Evolutionary conservation across 306 rosid genomes (phyloP), one percentile per base, ranked within the genome.

Genomic region (Abrus precatorius): DNA sequence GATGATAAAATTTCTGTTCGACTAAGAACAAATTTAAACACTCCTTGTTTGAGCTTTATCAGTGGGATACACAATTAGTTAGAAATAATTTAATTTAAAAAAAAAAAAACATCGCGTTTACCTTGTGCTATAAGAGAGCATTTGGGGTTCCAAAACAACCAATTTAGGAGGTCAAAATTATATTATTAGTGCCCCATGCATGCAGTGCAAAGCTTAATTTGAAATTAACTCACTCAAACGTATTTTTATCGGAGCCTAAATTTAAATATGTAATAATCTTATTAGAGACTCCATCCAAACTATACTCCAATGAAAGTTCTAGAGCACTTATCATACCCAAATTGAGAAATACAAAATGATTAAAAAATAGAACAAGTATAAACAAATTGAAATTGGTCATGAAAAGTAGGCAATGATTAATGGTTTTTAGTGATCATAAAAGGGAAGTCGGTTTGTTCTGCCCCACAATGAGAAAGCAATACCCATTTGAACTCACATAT

Each of bases 401-500:
- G 47, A 34, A 70, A 49, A 70, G 27, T 71, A 20, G 47, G 48
- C 47, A 71, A 71, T 71, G 33, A 71, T n/a, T 13, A 72, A 4
- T 53, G 11, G 38, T 14, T 53, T 53, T 10, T 69, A 27, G 28
- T 38, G 77, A 52, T 40, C 48, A 52, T 10, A 34, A 38, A 36
- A 72, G 52, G 10, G 33, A 10, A 30, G 43, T 29, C 32, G 78
- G 40, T 57, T 67, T 7, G 36, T 71, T 72, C 11, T 55, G 3
- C 40, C 67, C 28, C 43, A 71, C 33, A 52, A 33, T 28, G 62
- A 20, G 38, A 54, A 72, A 5, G 41, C 33, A 34, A 49, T 13
- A 34, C 14, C 47, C 48, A 71, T 50, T 71, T 52, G 34, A 52
- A 33, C 63, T 2, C 76, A 71, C 9, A 7, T 14, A 52, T 5